Evolutionary conservation across 179 eudicot genomes (phyloP), one percentile per base, ranked within the genome.

Genomic region (Actinidia chinensis): DNA sequence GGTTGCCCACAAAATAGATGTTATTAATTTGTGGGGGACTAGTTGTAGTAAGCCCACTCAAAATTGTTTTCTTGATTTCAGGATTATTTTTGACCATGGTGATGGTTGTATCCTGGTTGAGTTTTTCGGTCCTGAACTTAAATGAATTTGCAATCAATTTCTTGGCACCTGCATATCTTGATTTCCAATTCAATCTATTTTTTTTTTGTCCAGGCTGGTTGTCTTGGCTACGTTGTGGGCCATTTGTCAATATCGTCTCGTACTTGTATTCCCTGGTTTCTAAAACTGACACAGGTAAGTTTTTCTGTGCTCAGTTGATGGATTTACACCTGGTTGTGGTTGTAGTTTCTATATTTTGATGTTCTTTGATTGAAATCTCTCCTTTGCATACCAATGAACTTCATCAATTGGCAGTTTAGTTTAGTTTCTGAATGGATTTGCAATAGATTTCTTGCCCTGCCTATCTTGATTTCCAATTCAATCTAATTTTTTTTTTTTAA

Each of bases 331-430:
- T 20, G 33, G 33, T 28, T 28, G 33, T 18, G 8, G 48, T 33
- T 50, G 8, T 63, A 15, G 9, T 71, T 28, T 33, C 61, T 54
- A 13, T 43, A 1, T 17, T 61, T 54, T 50, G 20, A 20, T 8
- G 23, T 22, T 15, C 10, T 66, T 14, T 15, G n/a, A 60, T 69
- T 52, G 22, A 66, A 66, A 66, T 40, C 47, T 58, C 74, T 52
- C 25, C 8, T 81, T 11, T 83, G 89, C 92, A 91, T 93, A 93
- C 97, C 71, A 93, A 93, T 85, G 97, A 93, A 83, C 96, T 93
- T 15, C 91, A 93, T 85, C 97, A 93, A 68, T 81, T 93, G 89
- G 95, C 97, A 11, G 33, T 28, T 28, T 28, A 28, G 33, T 28
- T 28, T 28, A 28, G 33, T 28, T 28, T 28, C 33, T 28, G 33